Evolutionary conservation across 83 land plant species (phyloP).

Genomic region (Thuja plicata): DNA sequence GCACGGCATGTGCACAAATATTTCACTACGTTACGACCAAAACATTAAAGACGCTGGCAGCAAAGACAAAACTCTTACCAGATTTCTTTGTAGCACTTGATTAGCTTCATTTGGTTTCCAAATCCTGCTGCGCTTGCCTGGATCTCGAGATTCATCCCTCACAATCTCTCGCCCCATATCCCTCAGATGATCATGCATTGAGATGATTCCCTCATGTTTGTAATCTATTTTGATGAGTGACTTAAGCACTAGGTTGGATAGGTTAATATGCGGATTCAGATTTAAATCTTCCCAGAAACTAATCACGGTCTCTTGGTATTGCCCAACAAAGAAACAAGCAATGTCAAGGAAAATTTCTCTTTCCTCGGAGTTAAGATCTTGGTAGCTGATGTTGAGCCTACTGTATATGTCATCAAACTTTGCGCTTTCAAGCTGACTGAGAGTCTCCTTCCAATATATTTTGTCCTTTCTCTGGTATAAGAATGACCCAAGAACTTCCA

Average conservation of each 20-base stretch:
- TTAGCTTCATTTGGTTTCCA: neutral
- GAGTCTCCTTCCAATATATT: neutral
- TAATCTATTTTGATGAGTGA: neutral
- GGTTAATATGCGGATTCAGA: neutral
- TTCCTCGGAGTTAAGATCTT: neutral
- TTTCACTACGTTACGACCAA: neutral
- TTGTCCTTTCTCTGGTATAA: neutral
- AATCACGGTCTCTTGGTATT: neutral
- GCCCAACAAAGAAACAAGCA: neutral
- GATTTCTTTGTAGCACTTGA: neutral
- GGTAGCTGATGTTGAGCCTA: neutral
- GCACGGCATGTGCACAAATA: neutral
- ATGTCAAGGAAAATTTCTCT: neutral
- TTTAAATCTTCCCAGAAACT: neutral
- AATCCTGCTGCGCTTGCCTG: neutral
- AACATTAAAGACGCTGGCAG: neutral
- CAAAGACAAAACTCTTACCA: neutral
- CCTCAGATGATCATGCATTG: constrained; percentile 11
- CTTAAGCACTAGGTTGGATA: neutral
- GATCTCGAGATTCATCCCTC: neutral
- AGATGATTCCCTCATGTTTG: neutral
- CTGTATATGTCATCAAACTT: neutral
- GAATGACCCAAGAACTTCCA: neutral
- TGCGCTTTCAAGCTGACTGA: neutral
- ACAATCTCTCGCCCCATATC: constrained; percentile 9